phyloP scores from a whole-genome alignment of 1,284 basidiomycete species.

The Apiotrichum montevideense region DNA sequence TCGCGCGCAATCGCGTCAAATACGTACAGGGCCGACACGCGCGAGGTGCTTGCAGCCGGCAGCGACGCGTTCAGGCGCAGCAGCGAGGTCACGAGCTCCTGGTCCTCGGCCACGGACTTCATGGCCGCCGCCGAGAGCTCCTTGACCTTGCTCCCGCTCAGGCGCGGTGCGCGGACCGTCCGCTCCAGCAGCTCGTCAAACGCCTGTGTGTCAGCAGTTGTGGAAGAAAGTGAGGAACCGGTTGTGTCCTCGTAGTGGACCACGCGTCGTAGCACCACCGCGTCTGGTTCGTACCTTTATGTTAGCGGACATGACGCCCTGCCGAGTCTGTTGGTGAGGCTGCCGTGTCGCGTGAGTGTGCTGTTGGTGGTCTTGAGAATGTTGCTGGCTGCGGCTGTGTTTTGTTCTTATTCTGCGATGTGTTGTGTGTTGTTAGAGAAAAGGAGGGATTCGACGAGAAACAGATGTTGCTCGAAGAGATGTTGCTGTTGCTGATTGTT shows the following conservation, averaged over 20 bases:
- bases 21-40: slow-evolving; percentile 78
- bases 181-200: slow-evolving; percentile 73
- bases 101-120: slow-evolving; percentile 70
- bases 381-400: too few species aligned
- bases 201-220: slow-evolving; percentile 50
- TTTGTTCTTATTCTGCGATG: too few species aligned
- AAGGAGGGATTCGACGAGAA: too few species aligned
- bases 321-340: too few species aligned
- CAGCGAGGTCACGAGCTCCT: slow-evolving; percentile 72
- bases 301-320: slow-evolving; percentile 16
- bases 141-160: slow-evolving; percentile 76
- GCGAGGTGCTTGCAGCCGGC: slow-evolving; percentile 51
- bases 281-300: slow-evolving; percentile 16
- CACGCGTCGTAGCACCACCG: too few species aligned
- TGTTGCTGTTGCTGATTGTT: too few species aligned
- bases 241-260: too few species aligned
- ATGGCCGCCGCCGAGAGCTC: slow-evolving; percentile 65
- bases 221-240: too few species aligned
- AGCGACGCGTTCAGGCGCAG: slow-evolving; percentile 78
- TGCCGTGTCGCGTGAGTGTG: too few species aligned
- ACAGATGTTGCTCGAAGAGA: too few species aligned
- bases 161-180: slow-evolving; percentile 67
- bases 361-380: too few species aligned
- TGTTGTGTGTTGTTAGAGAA: too few species aligned
- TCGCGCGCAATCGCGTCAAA: slow-evolving; percentile 84